These are phyloP conservation scores for Quercus alba DNA, from an alignment of 306 rosid species.

Conservation along the genomic window DNA sequence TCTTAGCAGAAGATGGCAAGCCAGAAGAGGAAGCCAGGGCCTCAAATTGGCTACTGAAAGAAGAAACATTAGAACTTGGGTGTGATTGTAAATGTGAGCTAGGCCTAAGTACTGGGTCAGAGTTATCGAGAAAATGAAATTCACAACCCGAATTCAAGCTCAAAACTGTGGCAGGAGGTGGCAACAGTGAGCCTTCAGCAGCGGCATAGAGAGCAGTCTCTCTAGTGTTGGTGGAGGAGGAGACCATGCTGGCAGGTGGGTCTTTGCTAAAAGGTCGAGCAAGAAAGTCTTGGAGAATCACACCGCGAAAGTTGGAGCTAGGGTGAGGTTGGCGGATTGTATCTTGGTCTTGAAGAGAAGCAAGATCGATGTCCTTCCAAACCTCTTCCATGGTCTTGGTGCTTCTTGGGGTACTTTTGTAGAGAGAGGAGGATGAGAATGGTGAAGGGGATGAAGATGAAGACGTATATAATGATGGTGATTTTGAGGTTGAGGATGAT, in stretches of 20 bases:
- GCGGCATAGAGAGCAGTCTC: constrained; percentile 2
- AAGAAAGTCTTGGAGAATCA: constrained; percentile 65
- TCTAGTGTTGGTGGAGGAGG: neutral
- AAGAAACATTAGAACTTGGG: constrained; percentile 9
- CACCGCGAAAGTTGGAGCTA: constrained; percentile 8
- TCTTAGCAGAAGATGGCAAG: constrained; percentile 30
- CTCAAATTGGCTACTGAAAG: constrained; percentile 21
- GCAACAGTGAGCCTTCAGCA: neutral
- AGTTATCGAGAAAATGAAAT: constrained; percentile 17
- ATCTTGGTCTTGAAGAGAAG: constrained; percentile 29
- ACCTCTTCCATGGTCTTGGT: constrained; percentile 63
- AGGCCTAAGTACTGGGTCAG: constrained; percentile 7
- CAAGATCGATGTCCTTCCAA: constrained; percentile 64
- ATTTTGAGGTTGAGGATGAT: neutral
- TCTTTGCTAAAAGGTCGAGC: constrained; percentile 40
- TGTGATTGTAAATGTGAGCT: neutral
- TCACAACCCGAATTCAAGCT: constrained; percentile 40
- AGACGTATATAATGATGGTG: neutral
- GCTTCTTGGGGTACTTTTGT: neutral
- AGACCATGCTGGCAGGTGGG: constrained; percentile 21
- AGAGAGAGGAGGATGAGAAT: constrained; percentile 4
- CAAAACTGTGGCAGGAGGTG: constrained; percentile 36
- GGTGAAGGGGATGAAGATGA: constrained; percentile 11
- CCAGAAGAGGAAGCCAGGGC: constrained; percentile 17
- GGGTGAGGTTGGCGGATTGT: neutral